A percentile compares a stretch with the other conserved stretches of the same genome.
Evolutionary conservation across 805 yeast genomes (phyloP).

Genomic region (Candida easanensis): DNA sequence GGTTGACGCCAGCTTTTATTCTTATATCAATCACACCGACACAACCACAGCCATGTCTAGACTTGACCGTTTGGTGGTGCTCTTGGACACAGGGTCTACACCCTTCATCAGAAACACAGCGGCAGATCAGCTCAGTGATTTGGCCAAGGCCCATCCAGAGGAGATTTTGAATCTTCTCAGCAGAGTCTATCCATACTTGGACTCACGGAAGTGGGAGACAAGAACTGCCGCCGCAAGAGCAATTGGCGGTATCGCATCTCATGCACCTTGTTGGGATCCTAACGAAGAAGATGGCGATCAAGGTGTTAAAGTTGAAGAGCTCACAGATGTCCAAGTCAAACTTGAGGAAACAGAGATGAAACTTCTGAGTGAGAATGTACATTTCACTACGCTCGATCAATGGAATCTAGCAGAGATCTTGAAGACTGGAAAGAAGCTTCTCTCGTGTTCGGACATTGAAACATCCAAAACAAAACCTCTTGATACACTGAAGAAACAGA

Average conservation of each 20-base stretch:
- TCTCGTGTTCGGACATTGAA: conserved; percentile 30
- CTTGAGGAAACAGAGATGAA: conserved; percentile 24
- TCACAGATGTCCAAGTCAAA: conserved; percentile 18
- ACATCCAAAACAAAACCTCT: conserved; percentile 30
- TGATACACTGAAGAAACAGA: conserved; percentile 50
- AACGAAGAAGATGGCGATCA: conserved; percentile 29
- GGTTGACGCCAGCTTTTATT: neutral
- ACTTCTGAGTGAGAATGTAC: conserved; percentile 33
- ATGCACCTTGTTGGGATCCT: conserved; percentile 84
- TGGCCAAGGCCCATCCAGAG: conserved; percentile 93
- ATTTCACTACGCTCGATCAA: conserved; percentile 44
- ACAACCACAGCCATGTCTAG: conserved; percentile 32
- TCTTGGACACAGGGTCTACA: conserved; percentile 91
- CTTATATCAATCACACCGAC: neutral
- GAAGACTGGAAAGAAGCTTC: conserved; percentile 45
- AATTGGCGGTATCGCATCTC: conserved; percentile 84
- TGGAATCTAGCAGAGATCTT: conserved; percentile 50
- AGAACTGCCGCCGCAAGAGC: conserved; percentile 93
- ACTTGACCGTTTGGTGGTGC: conserved; percentile 42
- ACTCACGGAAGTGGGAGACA: conserved; percentile 91
- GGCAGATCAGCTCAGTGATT: conserved; percentile 92
- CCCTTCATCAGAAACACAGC: conserved; percentile 93
- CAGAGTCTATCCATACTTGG: conserved; percentile 85
- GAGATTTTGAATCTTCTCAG: conserved; percentile 80
- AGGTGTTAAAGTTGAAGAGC: conserved; percentile 25